Base-by-base conservation (phyloP, 192 early-diverging fungal genomes). In the Umbelopsis sp. region DNA sequence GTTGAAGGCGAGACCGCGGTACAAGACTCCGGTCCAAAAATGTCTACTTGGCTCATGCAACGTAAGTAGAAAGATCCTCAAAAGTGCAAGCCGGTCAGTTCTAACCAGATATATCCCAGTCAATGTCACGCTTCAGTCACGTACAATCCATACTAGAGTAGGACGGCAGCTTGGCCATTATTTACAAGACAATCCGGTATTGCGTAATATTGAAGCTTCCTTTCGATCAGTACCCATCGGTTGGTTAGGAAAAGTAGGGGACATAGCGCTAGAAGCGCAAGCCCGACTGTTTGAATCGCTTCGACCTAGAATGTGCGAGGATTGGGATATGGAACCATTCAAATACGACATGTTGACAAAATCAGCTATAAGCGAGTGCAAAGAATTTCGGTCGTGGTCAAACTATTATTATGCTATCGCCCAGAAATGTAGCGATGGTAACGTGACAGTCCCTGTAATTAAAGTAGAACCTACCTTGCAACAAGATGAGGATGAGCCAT, bases 1-100 rank as follows among this genome's bases (percentile, higher is more conserved):
- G 65, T 71, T 20, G 77, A 78, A 45, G 21, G 21, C 24, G 43
- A 52, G 31, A 65, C 54, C 4, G 34, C 22, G 3, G 22, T 71
- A 12, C 56, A 78, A 14, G 77, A 78, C 24, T 65, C 74, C 26
- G 77, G 77, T 14, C 77, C 77, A 0, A 78, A 78, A 21, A 53
- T 74, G 68, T 78, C 77, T 4, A 54, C 74, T 34, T 78, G 77
- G 77, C 29, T 74, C 36, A 78, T 78, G 77, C 43, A 72, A 72
- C 25, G 77, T 78, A 78, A 67, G 45, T 8, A 32, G 29, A 9
- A 45, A 9, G 1, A 67, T 20, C 2, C n/a, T 38, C 11, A 7
- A 20, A 4, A 36, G 1, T 36, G 21, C 51, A 16, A 53, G 4
- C 44, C 20, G 29, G 2, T 32, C 24, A 32, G 20, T 29, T 25